Evolutionary conservation across 441 rosid genomes (phyloP).

Genomic region (Erodium trifolium): DNA sequence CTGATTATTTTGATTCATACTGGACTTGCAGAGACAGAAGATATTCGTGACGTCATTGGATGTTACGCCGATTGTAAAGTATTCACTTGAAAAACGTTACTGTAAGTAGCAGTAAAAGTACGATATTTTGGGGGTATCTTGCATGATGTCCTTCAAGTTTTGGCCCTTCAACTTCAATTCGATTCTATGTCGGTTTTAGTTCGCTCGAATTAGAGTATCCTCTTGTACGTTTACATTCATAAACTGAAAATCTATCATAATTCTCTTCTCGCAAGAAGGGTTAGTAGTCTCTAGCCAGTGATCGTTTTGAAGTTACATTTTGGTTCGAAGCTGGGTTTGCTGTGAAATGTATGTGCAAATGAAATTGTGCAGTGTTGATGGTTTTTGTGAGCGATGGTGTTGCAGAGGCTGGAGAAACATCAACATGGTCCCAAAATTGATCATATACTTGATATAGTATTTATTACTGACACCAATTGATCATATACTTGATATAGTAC

Average conservation of each 20-base stretch:
- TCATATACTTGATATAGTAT: no score
- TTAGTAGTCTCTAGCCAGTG: neutral
- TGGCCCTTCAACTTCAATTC: neutral
- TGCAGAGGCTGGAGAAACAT: no score
- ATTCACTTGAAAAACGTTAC: neutral
- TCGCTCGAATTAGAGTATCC: conserved; percentile 4
- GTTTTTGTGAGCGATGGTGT: no score
- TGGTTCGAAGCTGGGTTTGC: no score
- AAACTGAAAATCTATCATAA: neutral
- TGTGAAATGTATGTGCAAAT: no score
- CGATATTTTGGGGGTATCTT: neutral
- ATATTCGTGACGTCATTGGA: neutral
- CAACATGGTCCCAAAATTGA: no score
- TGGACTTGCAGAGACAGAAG: neutral
- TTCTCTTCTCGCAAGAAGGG: neutral
- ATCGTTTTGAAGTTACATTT: neutral
- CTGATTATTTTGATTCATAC: neutral
- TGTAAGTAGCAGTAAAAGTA: conserved; percentile 1
- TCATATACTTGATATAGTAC: no score
- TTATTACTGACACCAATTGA: no score
- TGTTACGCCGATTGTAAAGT: conserved; percentile 3
- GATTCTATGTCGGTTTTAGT: neutral
- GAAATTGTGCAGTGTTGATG: no score
- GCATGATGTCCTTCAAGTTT: neutral
- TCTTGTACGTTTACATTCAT: neutral